Evolutionary conservation across 139 green algal genomes (phyloP).

Genomic region (Chlorokybus atmophyticus): DNA sequence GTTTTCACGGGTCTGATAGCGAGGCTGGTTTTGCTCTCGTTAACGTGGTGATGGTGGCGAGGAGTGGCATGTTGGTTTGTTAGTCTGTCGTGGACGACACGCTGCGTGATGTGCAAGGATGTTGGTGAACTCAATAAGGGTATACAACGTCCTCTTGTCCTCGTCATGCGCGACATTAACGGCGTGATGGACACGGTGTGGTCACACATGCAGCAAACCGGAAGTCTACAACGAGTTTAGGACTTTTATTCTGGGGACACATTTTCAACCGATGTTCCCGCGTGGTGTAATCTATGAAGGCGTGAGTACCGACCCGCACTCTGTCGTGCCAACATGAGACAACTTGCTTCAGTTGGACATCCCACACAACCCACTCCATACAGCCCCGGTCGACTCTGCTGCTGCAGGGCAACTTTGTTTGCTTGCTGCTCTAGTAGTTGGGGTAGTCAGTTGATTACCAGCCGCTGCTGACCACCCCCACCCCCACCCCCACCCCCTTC

Average conservation of each 20-base stretch:
- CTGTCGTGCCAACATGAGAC: constrained; percentile 4
- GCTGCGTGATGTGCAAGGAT: neutral
- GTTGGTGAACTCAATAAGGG: neutral
- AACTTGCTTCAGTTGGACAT: constrained; percentile 9
- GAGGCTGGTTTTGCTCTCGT: constrained; percentile 5
- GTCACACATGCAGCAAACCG: neutral
- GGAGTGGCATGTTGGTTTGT: neutral
- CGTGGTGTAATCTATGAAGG: constrained; percentile 8
- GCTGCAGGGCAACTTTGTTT: no score
- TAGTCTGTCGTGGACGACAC: constrained; percentile 1
- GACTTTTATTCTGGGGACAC: constrained; percentile 5
- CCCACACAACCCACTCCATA: neutral
- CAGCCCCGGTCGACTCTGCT: no score
- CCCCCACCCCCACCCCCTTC: no score
- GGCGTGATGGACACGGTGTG: neutral
- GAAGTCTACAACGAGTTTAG: constrained; percentile 10
- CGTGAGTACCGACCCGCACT: neutral
- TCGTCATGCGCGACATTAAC: neutral
- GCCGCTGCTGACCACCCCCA: no score
- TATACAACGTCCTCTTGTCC: neutral
- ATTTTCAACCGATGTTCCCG: constrained; percentile 1
- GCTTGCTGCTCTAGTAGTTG: no score
- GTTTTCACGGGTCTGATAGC: neutral
- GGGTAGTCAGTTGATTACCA: no score
- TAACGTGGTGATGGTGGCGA: constrained; percentile 6